Evolutionary conservation across 1,284 basidiomycete species (phyloP).

Genomic region (Coriolopsis trogii): DNA sequence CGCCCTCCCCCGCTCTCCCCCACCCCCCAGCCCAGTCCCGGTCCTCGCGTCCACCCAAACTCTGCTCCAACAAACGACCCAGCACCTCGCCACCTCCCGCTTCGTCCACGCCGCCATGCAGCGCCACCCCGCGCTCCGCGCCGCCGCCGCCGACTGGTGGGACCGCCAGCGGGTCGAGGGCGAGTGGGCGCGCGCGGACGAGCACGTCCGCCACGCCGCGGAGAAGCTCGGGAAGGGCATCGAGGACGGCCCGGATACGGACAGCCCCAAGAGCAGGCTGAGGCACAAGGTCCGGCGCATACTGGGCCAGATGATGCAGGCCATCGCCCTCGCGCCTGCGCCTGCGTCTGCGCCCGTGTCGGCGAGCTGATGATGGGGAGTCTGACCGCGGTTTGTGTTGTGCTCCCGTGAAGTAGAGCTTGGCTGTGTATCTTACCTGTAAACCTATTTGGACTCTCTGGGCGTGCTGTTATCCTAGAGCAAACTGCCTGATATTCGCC

Average conservation of each 20-base stretch:
- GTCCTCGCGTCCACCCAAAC: constrained; percentile 44
- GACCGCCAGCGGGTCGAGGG: constrained; percentile 54
- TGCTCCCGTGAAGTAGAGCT: no score
- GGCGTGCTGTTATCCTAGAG: no score
- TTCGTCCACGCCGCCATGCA: constrained; percentile 56
- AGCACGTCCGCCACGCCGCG: constrained; percentile 52
- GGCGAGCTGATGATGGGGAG: neutral
- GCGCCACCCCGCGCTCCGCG: constrained; percentile 52
- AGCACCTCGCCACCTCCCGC: constrained; percentile 53
- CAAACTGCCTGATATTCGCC: neutral
- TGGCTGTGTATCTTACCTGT: neutral
- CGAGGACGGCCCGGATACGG: constrained; percentile 34
- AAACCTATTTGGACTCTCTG: no score
- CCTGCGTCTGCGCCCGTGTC: neutral
- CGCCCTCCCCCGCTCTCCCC: constrained; percentile 39
- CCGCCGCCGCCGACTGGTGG: constrained; percentile 57
- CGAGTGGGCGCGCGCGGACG: constrained; percentile 46
- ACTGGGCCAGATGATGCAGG: constrained; percentile 17
- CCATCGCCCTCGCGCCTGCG: constrained; percentile 6
- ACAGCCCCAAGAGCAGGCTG: constrained; percentile 16
- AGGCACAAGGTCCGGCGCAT: constrained; percentile 19
- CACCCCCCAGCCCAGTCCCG: constrained; percentile 30
- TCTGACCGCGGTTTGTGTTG: no score
- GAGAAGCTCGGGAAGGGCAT: constrained; percentile 51
- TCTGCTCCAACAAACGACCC: constrained; percentile 20